Conservation (phyloP, 345 rosid genomes). For the sweet orange (Citrus sinensis) region DVS_A1.0 CM039163.1:43187001-43187500, state of each 20-base stretch:
- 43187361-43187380: neutral
- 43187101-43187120: constrained; percentile 46
- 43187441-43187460: constrained; percentile 55
- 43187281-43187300: neutral
- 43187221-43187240: neutral
- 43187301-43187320: neutral
- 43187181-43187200: neutral
- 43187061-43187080: constrained; percentile 12
- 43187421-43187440: neutral
- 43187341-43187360: neutral
- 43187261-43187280: neutral
- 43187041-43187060: neutral
- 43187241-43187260: neutral
- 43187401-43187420: constrained; percentile 11
- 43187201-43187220: constrained; percentile 12
- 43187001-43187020: neutral
- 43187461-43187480: constrained; percentile 37
- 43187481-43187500: constrained; percentile 69
- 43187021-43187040: neutral
- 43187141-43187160: constrained; percentile 49
- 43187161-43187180: constrained; percentile 9
- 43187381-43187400: constrained; percentile 1
- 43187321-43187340: neutral
- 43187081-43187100: constrained; percentile 13
- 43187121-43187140: constrained; percentile 62